Conservation (phyloP, 495 filamentous ascomycete species). For the Neurospora sp. region DNA sequence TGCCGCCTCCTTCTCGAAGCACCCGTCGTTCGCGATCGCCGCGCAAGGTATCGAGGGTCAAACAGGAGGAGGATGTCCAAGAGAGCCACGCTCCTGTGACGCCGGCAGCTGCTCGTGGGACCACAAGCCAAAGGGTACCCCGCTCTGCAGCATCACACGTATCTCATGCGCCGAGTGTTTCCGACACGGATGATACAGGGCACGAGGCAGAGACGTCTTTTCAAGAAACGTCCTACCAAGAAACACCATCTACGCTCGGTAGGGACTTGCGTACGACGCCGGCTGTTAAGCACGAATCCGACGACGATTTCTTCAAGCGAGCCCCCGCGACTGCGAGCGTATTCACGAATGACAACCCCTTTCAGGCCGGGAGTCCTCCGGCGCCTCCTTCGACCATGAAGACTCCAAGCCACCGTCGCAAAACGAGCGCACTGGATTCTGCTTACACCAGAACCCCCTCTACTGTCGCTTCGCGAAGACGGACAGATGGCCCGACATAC, state of each 20-base stretch:
- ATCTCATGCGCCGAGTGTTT: slow-evolving; percentile 28
- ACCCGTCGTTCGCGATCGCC: slow-evolving; percentile 32
- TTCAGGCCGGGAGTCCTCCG: slow-evolving; percentile 67
- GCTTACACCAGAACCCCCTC: slow-evolving; percentile 19
- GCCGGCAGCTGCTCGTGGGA: slow-evolving; percentile 25
- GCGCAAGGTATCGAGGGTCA: slow-evolving; percentile 37
- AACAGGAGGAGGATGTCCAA: slow-evolving; percentile 34
- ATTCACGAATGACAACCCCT: slow-evolving; percentile 86
- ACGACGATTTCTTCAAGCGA: slow-evolving; percentile 32
- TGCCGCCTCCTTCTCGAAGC: slow-evolving; percentile 27
- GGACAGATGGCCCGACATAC: slow-evolving; percentile 24
- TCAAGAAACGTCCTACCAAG: slow-evolving; percentile 3
- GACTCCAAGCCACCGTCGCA: slow-evolving; percentile 32
- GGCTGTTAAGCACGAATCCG: slow-evolving; percentile 33
- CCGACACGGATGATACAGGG: slow-evolving; percentile 40
- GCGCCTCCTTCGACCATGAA: slow-evolving; percentile 18
- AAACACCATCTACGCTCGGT: slow-evolving; percentile 16
- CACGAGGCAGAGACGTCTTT: slow-evolving; percentile 20
- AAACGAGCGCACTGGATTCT: slow-evolving; percentile 22
- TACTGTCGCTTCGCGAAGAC: slow-evolving; percentile 15
- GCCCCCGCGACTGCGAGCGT: slow-evolving; percentile 44
- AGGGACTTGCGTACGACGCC: slow-evolving; percentile 28
- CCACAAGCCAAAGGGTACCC: slow-evolving; percentile 42
- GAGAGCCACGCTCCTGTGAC: slow-evolving; percentile 26
- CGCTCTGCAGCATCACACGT: slow-evolving; percentile 31